phyloP scores from a whole-genome alignment of 345 rosid species.

The Bruguiera gymnorhiza region DNA sequence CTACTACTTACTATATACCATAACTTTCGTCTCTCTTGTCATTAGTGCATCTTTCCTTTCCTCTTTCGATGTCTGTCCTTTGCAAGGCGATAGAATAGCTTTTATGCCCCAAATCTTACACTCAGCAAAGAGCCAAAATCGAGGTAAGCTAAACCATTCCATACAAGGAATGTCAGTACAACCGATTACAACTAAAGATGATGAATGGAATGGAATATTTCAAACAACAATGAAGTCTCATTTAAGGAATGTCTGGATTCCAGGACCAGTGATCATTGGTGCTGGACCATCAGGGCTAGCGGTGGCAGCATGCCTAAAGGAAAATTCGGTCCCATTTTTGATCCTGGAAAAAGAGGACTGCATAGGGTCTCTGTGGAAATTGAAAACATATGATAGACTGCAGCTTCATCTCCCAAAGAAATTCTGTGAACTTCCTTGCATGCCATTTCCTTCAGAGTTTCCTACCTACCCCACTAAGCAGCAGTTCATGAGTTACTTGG shows the following conservation, averaged over 20 bases:
- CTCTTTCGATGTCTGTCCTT: no score
- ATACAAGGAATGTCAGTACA: not conserved
- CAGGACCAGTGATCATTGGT: slow-evolving; percentile 36
- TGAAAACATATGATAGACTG: slow-evolving; percentile 37
- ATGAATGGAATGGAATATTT: not conserved
- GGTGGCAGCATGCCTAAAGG: slow-evolving; percentile 31
- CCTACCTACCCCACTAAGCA: slow-evolving; percentile 35
- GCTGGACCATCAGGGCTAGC: slow-evolving; percentile 43
- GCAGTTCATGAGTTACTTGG: slow-evolving; percentile 36
- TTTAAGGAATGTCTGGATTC: slow-evolving; percentile 2
- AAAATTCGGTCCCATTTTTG: slow-evolving; percentile 26
- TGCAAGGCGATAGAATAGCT: not conserved
- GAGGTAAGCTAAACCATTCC: not conserved
- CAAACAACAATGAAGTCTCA: not conserved
- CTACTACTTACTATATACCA: no score
- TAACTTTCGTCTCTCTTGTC: no score
- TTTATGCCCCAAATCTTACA: not conserved
- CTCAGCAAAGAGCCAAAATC: not conserved
- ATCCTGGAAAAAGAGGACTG: slow-evolving; percentile 31
- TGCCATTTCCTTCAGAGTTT: slow-evolving; percentile 24
- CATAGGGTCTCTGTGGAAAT: slow-evolving; percentile 35
- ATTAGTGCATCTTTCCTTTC: no score
- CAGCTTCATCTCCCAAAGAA: slow-evolving; percentile 38
- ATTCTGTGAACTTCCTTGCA: slow-evolving; percentile 34
- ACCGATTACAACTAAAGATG: not conserved